These are phyloP conservation scores for Populus davidiana DNA, from an alignment of 345 rosid genomes.

Conservation along the genomic window DNA sequence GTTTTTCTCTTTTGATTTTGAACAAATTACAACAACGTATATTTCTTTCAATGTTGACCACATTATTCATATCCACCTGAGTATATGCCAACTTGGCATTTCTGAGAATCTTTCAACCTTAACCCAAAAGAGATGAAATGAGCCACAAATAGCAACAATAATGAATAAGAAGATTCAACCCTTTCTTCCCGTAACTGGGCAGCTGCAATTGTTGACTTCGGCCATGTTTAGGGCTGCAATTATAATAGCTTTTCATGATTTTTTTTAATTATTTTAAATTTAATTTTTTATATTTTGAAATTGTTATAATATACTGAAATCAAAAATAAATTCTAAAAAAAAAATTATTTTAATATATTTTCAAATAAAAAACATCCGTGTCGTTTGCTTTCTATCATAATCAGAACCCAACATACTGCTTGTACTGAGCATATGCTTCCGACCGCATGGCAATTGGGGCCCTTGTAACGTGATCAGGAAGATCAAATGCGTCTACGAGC, in stretches of 20 bases:
- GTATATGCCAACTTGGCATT: neutral
- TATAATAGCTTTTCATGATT: too few species aligned
- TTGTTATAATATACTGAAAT: too few species aligned
- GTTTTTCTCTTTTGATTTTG: too few species aligned
- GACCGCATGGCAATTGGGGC: conserved; percentile 96
- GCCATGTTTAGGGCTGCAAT: too few species aligned
- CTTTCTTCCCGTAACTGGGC: neutral
- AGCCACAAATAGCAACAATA: neutral
- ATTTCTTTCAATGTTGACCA: neutral
- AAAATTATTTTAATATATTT: too few species aligned
- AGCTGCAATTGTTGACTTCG: neutral
- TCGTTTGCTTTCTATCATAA: neutral
- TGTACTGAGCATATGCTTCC: conserved; percentile 87
- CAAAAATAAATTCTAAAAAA: too few species aligned
- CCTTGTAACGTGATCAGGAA: conserved; percentile 73
- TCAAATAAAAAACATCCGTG: neutral
- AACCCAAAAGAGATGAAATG: neutral
- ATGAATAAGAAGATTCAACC: neutral
- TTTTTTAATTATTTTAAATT: too few species aligned
- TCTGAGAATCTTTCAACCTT: neutral
- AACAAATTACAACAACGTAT: neutral
- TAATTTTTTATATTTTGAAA: too few species aligned
- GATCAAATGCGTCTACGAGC: conserved; percentile 76
- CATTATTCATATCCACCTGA: neutral
- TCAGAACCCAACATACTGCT: conserved; percentile 75